Conservation (phyloP, 352 stramenopile genomes). For the Phytophthora sp. region DNA sequence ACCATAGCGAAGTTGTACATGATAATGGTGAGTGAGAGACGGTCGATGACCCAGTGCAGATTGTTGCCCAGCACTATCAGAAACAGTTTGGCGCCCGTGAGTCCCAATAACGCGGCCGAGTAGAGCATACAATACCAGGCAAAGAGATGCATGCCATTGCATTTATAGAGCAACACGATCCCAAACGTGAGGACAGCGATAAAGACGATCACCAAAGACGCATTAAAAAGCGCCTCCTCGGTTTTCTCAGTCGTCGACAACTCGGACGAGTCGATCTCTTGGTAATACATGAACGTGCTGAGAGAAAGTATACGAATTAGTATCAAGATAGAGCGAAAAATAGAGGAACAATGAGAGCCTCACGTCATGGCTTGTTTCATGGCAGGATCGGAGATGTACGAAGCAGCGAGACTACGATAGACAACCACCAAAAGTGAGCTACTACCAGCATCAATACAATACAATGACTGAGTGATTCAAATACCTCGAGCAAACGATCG, state of each 20-base stretch:
- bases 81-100: slow-evolving; percentile 78
- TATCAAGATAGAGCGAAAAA: neutral
- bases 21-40: slow-evolving; percentile 59
- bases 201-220: slow-evolving; percentile 80
- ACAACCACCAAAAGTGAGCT: neutral
- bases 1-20: slow-evolving; percentile 92
- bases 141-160: slow-evolving; percentile 79
- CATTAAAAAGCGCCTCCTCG: slow-evolving; percentile 73
- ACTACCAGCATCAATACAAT: too few species aligned
- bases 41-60: slow-evolving; percentile 61
- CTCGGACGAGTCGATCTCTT: slow-evolving; percentile 63
- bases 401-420: slow-evolving; percentile 50
- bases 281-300: slow-evolving; percentile 85
- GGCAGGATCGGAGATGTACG: slow-evolving; percentile 50
- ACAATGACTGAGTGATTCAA: too few species aligned
- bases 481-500: slow-evolving; percentile 75
- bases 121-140: slow-evolving; percentile 82
- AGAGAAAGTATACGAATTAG: neutral
- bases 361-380: slow-evolving; percentile 70
- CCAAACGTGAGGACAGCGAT: slow-evolving; percentile 80
- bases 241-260: slow-evolving; percentile 52
- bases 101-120: slow-evolving; percentile 67
- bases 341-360: neutral
- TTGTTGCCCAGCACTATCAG: slow-evolving; percentile 61
- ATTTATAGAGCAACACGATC: slow-evolving; percentile 87